phyloP scores from a whole-genome alignment of 495 filamentous ascomycete species.

The Daldinia grandis region DNA sequence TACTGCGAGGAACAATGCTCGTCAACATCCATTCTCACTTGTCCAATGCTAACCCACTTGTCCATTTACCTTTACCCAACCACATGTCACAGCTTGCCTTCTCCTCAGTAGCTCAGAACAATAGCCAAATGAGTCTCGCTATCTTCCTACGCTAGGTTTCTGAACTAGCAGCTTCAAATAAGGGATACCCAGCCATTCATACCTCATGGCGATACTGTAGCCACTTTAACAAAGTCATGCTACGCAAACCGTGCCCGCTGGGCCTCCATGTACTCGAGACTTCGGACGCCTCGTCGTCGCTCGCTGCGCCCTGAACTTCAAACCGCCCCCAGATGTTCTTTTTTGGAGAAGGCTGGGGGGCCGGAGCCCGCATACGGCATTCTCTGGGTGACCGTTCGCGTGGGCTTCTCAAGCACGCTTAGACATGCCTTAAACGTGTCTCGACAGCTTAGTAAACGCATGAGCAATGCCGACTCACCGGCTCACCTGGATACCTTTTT shows the following conservation, averaged over 20 bases:
- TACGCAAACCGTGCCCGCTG: conserved; percentile 20
- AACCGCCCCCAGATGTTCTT: conserved; percentile 31
- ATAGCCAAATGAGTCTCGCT: conserved; percentile 34
- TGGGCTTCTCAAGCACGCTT: conserved; percentile 6
- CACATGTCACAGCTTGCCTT: conserved; percentile 26
- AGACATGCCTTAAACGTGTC: conserved; percentile 5
- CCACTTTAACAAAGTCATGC: conserved; percentile 33
- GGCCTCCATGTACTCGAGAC: conserved; percentile 6
- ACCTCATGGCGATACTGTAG: conserved; percentile 25
- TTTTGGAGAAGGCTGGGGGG: conserved; percentile 28
- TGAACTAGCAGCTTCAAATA: conserved; percentile 12
- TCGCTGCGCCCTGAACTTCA: conserved; percentile 30
- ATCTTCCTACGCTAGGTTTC: conserved; percentile 13
- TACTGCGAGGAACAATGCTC: conserved; percentile 45
- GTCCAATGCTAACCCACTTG: conserved; percentile 38
- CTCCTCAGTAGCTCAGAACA: conserved; percentile 22
- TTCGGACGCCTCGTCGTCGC: conserved; percentile 24
- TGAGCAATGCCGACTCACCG: conserved; percentile 19
- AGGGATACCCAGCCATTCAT: conserved; percentile 25
- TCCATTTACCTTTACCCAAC: conserved; percentile 32
- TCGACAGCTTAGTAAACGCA: conserved; percentile 13
- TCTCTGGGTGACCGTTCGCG: conserved; percentile 22
- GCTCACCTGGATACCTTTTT: conserved; percentile 2
- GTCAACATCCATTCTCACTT: conserved; percentile 44
- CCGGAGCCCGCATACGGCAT: conserved; percentile 7